Conservation (phyloP, 2,329 filamentous ascomycete genomes). For the Parascedosporium putredinis region DNA sequence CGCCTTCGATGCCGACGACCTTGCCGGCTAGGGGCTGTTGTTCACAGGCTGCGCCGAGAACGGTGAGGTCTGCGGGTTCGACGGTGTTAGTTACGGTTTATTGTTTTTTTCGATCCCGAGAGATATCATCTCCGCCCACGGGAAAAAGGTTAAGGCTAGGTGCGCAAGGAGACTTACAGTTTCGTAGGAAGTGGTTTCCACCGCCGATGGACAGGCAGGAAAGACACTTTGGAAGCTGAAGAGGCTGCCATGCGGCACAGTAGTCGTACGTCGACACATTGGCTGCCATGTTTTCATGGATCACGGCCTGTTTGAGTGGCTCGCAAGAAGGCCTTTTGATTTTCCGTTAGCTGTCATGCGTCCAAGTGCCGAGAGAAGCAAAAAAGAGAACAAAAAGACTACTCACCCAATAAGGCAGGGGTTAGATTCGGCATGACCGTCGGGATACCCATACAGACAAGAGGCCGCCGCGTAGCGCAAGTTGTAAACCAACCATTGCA, state of each 20-base stretch:
- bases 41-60: slow-evolving; percentile 45
- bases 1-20: slow-evolving; percentile 39
- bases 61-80: slow-evolving; percentile 37
- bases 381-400: slow-evolving; percentile 7
- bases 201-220: slow-evolving; percentile 31
- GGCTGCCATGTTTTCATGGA: slow-evolving; percentile 38
- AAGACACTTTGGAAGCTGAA: slow-evolving; percentile 31
- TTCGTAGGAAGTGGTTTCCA: slow-evolving; percentile 33
- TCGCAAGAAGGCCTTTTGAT: slow-evolving; percentile 39
- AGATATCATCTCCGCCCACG: background rate
- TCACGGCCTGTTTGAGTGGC: slow-evolving; percentile 33
- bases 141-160: background rate
- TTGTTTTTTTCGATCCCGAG: background rate
- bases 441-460: slow-evolving; percentile 42
- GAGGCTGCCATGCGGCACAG: slow-evolving; percentile 37
- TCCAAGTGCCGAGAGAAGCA: background rate
- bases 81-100: too few relatives aligned
- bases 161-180: slow-evolving; percentile 31
- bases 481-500: slow-evolving; percentile 47
- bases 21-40: slow-evolving; percentile 37
- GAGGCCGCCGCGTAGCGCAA: slow-evolving; percentile 43
- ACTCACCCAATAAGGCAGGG: slow-evolving; percentile 43
- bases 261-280: slow-evolving; percentile 39
- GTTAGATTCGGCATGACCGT: slow-evolving; percentile 25
- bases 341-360: slow-evolving; percentile 15